Conservation (phyloP, 495 filamentous ascomycete genomes). For the Rhypophila decipiens region DNA sequence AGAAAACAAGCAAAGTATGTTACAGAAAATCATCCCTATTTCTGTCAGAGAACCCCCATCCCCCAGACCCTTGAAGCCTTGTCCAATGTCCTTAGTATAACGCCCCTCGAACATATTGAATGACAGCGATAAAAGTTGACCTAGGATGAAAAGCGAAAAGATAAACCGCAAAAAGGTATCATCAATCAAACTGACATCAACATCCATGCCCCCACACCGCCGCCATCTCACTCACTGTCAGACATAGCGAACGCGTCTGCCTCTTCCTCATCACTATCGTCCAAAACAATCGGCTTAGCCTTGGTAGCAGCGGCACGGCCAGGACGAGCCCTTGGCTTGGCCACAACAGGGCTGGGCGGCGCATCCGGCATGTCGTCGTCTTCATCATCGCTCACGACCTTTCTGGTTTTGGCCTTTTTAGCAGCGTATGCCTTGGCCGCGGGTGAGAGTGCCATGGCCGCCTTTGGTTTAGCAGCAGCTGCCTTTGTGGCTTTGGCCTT, state of each 20-base stretch:
- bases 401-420: constrained; percentile 55
- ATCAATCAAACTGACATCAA: no score
- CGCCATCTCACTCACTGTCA: constrained; percentile 7
- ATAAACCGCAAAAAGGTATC: no score
- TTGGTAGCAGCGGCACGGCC: constrained; percentile 40
- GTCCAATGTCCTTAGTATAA: no score
- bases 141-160: no score
- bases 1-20: no score
- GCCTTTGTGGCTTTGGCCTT: constrained; percentile 29
- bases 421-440: constrained; percentile 78
- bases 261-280: constrained; percentile 30
- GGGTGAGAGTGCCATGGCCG: constrained; percentile 54
- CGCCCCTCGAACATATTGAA: no score
- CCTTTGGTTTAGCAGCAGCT: constrained; percentile 30
- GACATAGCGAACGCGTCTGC: constrained; percentile 22
- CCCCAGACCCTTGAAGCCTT: no score
- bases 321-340: constrained; percentile 37
- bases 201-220: no score
- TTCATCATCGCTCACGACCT: constrained; percentile 35
- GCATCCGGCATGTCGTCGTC: constrained; percentile 36
- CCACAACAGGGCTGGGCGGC: constrained; percentile 33
- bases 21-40: no score
- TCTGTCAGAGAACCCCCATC: no score
- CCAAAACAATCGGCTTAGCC: constrained; percentile 32
- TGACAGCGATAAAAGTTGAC: no score